Conservation (phyloP, 345 rosid species). For the Euphorbia pulcherrima region DNA sequence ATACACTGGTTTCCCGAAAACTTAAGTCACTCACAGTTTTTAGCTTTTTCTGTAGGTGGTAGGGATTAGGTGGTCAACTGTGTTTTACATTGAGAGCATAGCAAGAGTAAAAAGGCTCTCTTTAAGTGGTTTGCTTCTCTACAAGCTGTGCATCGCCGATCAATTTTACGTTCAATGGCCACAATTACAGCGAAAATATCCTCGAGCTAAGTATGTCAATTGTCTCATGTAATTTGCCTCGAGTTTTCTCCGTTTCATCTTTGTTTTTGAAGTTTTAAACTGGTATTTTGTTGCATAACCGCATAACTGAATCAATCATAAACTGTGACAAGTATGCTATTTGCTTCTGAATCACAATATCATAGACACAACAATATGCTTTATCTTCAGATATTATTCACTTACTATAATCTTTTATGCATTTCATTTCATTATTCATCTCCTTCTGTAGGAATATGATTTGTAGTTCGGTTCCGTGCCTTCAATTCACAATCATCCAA, state of each 20-base stretch:
- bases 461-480: neutral
- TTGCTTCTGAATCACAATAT: no score
- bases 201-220: slow-evolving; percentile 71
- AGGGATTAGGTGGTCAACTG: slow-evolving; percentile 78
- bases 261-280: neutral
- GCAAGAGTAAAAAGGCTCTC: slow-evolving; percentile 88
- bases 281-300: neutral
- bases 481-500: slow-evolving; percentile 31
- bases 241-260: neutral
- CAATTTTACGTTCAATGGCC: slow-evolving; percentile 93
- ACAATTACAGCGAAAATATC: slow-evolving; percentile 55
- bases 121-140: slow-evolving; percentile 75
- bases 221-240: slow-evolving; percentile 56
- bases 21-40: slow-evolving; percentile 1
- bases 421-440: neutral
- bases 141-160: slow-evolving; percentile 72
- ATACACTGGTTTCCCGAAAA: neutral
- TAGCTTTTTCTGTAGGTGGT: slow-evolving; percentile 44
- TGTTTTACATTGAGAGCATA: slow-evolving; percentile 84
- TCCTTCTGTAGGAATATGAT: neutral
- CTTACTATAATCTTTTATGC: neutral
- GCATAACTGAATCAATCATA: no score
- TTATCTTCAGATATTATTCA: neutral
- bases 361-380: no score
- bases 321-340: no score